Evolutionary conservation across 1,284 basidiomycete genomes (phyloP).

Genomic region (Cystobasidium sp.): DNA sequence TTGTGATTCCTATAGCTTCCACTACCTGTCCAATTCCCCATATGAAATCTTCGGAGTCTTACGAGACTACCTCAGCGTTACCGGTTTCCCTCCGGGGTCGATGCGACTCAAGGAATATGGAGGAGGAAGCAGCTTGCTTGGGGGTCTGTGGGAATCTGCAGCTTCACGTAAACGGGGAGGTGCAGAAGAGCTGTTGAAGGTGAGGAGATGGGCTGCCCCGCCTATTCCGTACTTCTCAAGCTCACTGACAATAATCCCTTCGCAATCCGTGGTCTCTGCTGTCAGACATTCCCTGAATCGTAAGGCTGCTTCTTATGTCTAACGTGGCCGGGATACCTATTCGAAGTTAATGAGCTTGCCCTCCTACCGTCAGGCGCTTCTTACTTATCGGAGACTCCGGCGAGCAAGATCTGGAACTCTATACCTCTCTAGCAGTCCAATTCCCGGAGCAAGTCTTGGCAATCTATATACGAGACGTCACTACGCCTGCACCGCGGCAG

Average conservation of each 20-base stretch:
- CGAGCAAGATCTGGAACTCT: constrained; percentile 86
- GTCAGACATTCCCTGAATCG: constrained; percentile 59
- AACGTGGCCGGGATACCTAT: not conserved
- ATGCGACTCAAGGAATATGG: constrained; percentile 74
- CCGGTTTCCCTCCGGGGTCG: constrained; percentile 68
- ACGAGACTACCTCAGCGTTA: constrained; percentile 75
- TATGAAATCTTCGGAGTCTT: constrained; percentile 82
- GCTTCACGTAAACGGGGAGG: constrained; percentile 73
- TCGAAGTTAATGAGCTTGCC: not conserved
- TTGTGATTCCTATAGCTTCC: constrained; percentile 44
- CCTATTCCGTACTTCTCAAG: not conserved
- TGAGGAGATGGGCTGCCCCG: constrained; percentile 61
- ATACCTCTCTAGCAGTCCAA: constrained; percentile 70
- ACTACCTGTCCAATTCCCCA: constrained; percentile 78
- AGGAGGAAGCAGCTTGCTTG: constrained; percentile 72
- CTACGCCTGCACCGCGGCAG: constrained; percentile 50
- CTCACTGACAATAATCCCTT: not conserved
- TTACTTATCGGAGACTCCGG: constrained; percentile 84
- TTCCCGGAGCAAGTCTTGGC: constrained; percentile 63
- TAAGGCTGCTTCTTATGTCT: not conserved
- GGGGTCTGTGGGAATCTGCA: constrained; percentile 73
- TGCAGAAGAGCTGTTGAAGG: constrained; percentile 68
- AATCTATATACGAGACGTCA: constrained; percentile 78
- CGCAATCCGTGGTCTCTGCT: not conserved
- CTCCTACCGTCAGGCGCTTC: constrained; percentile 61